Evolutionary conservation across 345 rosid species (phyloP).

Genomic region (Hirschfeldia incana): DNA sequence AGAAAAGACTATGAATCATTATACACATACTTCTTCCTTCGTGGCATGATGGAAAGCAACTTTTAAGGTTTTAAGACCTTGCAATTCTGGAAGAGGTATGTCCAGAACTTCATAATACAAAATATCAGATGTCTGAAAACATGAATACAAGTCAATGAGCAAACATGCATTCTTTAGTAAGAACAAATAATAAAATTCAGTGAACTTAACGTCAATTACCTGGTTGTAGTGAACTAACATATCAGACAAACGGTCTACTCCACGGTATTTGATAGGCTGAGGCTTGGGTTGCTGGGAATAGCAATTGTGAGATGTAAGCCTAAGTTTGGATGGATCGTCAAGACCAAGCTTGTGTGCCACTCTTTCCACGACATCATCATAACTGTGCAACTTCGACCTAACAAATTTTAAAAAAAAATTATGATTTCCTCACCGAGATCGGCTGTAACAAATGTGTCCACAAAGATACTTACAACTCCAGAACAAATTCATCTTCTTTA

Average conservation of each 20-base stretch:
- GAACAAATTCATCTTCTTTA: constrained; percentile 84
- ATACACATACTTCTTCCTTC: constrained; percentile 74
- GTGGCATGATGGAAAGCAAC: constrained; percentile 80
- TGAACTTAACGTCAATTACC: constrained; percentile 43
- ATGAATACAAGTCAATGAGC: constrained; percentile 11
- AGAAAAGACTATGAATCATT: constrained; percentile 8
- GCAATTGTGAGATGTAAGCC: constrained; percentile 98
- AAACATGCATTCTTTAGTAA: constrained; percentile 14
- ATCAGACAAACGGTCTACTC: constrained; percentile 58
- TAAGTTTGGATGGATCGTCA: constrained; percentile 85
- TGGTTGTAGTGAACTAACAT: constrained; percentile 94
- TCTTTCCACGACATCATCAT: constrained; percentile 91
- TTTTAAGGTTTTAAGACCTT: constrained; percentile 83
- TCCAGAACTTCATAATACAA: constrained; percentile 94
- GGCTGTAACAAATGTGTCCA: constrained; percentile 16
- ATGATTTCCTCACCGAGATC: constrained; percentile 9
- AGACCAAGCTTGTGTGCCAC: constrained; percentile 82
- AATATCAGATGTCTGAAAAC: constrained; percentile 74
- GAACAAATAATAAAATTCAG: constrained; percentile 21
- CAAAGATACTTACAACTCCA: constrained; percentile 78
- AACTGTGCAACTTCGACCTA: constrained; percentile 89
- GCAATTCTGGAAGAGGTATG: constrained; percentile 94
- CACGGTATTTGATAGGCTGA: constrained; percentile 34
- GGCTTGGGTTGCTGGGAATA: constrained; percentile 99
- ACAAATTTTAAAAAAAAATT: constrained; percentile 14